Evolutionary conservation across 202 grass and related monocot genomes (phyloP), one percentile per base, ranked within the genome.

Genomic region (Bolboschoenoplectus hybrid): DNA sequence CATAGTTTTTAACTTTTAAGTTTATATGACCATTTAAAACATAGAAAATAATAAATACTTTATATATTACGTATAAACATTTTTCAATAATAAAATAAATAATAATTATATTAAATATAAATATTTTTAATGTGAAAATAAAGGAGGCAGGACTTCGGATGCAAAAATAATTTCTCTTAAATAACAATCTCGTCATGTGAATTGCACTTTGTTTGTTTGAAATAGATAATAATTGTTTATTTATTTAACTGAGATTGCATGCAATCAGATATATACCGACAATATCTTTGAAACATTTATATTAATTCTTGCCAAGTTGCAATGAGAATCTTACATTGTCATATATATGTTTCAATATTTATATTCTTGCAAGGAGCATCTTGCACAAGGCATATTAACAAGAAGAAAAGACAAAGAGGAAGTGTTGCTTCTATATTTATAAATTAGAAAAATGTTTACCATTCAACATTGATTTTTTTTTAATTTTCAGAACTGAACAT

Each of bases 321-420:
- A 39, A 39, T 77, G 50, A 35, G 74, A 77, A 77, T 77, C 74
- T 56, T 56, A 49, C 73, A 76, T 76, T 74, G 70, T 49, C 44
- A 74, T 55, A 38, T 76, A 74, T 55, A 38, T 76, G 1, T 53
- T 38, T 55, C 10, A 76, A 52, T 4, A 13, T 75, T 68, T 56
- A 53, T 51, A 47, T 46, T 41, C 64, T 71, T 71, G 67, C 7
- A 19, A 71, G 6, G 4, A 32, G 40, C 45, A 71, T 71, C 41
- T 51, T 74, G 7, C 20, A 67, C 35, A 67, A 16, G 40, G 35
- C 1, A n/a, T 52, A 67, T 67, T 39, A 6, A 74, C 44, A 74
- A 34, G 71, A 74, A 74, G 45, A 74, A 74, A 26, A 26, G 45
- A 74, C 45, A 35, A 52, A 50, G 44, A 74, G 45, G 19, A 74